Evolutionary conservation across 106 monocot genomes (phyloP), one percentile per base, ranked within the genome.

Genomic region (Acorus calamus): DNA sequence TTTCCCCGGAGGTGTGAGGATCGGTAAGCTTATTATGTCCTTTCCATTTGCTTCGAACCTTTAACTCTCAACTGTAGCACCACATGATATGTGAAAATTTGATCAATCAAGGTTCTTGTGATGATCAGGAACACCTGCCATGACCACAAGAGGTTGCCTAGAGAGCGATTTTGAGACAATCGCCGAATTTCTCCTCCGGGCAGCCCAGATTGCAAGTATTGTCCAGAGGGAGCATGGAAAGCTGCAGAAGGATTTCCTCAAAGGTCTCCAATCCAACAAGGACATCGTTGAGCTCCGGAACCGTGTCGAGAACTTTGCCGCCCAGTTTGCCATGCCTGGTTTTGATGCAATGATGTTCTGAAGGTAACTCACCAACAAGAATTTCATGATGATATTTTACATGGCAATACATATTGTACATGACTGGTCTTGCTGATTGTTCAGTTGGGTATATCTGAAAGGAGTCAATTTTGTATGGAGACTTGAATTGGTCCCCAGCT

Each of bases 1-100:
- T 96, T 55, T 91, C 87, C 53, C 91, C 70, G 79, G 80, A 47
- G 90, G 96, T 44, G 82, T 91, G 58, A 76, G 96, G 63, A 90
- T 96, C 66, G 96, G 96, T 90, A 72, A 76, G 68, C 49, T 52
- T 8, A 6, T 44, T 6, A 10, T 6, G 28, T 43, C 14, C 59
- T 47, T 42, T 14, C 44, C 28, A 28, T 28, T 28, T 28, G 28
- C 28, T 28, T 28, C 28, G 1, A 28, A 28, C 28, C 28, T 28
- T 28, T 28, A 28, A 28, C 28, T 28, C 0, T 28, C 28, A 28
- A 28, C 28, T 28, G 28, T 28, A 28, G 28, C 28, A 28, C 28
- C 28, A 28, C 28, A 28, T 28, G 28, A 28, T 28, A 28, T 28
- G 28, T 28, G 28, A 28, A 28, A 28, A 28, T 28, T 28, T 28